Percentiles rank a stretch among this genome's conserved stretches.
phyloP scores from a whole-genome alignment of 2,329 filamentous ascomycete species.

The Aspergillus sp. region DNA sequence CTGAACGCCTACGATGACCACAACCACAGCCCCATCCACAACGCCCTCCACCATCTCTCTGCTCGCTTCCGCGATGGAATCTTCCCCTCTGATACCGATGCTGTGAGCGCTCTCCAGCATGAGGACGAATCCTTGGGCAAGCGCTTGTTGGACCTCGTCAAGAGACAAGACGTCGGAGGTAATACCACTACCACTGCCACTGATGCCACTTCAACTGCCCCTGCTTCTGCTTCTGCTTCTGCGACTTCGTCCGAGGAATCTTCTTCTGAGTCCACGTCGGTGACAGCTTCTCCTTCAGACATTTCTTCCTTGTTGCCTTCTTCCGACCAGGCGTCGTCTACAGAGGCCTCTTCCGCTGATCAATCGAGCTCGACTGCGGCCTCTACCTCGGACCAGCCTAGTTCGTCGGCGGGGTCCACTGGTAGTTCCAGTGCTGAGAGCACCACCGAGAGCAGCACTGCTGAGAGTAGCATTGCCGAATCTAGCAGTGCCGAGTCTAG shows the following conservation, averaged over 20 bases:
- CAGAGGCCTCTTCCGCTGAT: neutral
- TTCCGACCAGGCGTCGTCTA: neutral
- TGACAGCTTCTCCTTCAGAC: conserved; percentile 1
- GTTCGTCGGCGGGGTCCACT: neutral
- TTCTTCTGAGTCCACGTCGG: neutral
- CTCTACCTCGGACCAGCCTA: neutral
- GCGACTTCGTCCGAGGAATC: conserved; percentile 1
- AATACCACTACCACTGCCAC: conserved; percentile 7
- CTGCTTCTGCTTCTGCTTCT: conserved; percentile 12
- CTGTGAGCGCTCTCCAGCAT: conserved; percentile 56
- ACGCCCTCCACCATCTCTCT: conserved; percentile 58
- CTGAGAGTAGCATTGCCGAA: too few species aligned
- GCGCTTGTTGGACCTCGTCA: conserved; percentile 57
- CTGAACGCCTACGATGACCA: conserved; percentile 53
- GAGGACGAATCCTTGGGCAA: conserved; percentile 57
- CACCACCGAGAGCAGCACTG: neutral
- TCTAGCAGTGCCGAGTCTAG: too few species aligned
- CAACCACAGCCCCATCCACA: conserved; percentile 57
- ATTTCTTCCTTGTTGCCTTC: neutral
- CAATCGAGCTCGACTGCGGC: neutral
- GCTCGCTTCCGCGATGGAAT: conserved; percentile 62
- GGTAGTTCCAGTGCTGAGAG: neutral
- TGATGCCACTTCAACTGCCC: conserved; percentile 5
- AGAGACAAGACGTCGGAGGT: conserved; percentile 42
- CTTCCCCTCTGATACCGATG: conserved; percentile 57